Evolutionary conservation across 75 land plant genomes (phyloP), one percentile per base, ranked within the genome.

Genomic region (Pinus tabuliformis): DNA sequence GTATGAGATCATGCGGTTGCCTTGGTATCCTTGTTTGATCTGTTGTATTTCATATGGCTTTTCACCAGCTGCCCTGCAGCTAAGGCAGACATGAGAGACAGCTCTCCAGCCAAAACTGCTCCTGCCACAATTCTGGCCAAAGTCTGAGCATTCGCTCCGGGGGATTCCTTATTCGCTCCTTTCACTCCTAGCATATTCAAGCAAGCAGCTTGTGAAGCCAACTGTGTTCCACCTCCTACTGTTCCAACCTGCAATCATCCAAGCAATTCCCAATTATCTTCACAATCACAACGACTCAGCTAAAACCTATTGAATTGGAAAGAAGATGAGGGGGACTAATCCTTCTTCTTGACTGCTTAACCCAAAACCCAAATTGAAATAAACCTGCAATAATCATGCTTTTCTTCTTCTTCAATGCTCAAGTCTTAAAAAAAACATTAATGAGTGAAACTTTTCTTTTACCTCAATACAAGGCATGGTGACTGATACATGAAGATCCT

Each of bases 21-120:
- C 3, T 73, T 73, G 37, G 13, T 4, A 17, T 73, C 74, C 56
- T 81, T 92, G 84, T 59, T 89, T 4, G 98, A 95, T 36, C 93
- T 81, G 77, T 92, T 95, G 78, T 92, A 95, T 57, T 92, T 95
- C 93, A 95, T 83, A 81, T 95, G 96, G 82, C 92, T 92, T 30
- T 86, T 83, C 22, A 93, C 96, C 18, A 93, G 96, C 75, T 91
- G 92, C 20, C 96, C 96, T 24, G 96, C 95, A 64, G 96, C 91
- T 42, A 93, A 74, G 21, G 97, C 95, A 33, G 97, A 92, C 95
- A 94, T 86, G n/a, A 94, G 87, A 42, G 97, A 94, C 49, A 94
- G 80, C 86, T 94, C 92, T 62, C 89, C 89, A 8, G 95, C 97
- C 33, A 94, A 73, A 59, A 94, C 97, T 58, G 91, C 81, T 37